These are phyloP conservation scores for Quercus alba DNA, from an alignment of 306 rosid genomes.

Conservation along the genomic window DNA sequence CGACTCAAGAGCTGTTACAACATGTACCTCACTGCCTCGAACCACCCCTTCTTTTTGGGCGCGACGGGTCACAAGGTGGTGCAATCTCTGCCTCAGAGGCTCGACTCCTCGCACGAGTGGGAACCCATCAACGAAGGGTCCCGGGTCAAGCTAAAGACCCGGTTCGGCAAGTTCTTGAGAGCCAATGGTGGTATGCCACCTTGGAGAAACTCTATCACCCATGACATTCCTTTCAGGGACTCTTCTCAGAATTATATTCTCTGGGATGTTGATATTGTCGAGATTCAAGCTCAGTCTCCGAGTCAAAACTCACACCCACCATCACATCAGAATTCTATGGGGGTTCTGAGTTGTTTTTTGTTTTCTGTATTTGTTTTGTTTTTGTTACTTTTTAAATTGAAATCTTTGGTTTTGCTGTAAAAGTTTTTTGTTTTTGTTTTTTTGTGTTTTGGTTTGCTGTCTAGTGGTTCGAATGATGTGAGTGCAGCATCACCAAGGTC, in stretches of 20 bases:
- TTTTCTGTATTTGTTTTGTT: too few species aligned
- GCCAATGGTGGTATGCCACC: constrained; percentile 90
- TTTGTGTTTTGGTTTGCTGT: constrained; percentile 35
- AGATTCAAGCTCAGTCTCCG: constrained; percentile 49
- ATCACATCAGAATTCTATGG: constrained; percentile 62
- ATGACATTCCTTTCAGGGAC: constrained; percentile 73
- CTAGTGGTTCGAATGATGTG: constrained; percentile 39
- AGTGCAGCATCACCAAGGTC: constrained; percentile 40
- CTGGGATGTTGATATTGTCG: constrained; percentile 76
- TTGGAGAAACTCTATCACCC: constrained; percentile 88
- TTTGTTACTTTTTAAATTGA: too few species aligned
- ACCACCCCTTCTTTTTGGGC: constrained; percentile 61
- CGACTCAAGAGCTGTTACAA: constrained; percentile 84
- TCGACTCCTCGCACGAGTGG: constrained; percentile 89
- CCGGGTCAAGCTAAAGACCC: constrained; percentile 61
- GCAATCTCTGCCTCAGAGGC: constrained; percentile 52
- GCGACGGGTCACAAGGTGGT: constrained; percentile 80
- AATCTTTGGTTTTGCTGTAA: background rate
- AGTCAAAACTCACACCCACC: constrained; percentile 14
- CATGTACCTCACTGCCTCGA: constrained; percentile 80
- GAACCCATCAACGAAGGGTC: constrained; percentile 66
- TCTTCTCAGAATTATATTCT: constrained; percentile 78
- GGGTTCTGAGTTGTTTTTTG: background rate
- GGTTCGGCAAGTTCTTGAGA: constrained; percentile 74
- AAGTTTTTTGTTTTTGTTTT: background rate